Evolutionary conservation across 306 rosid species (phyloP).

Genomic region (Lupinus albus): DNA sequence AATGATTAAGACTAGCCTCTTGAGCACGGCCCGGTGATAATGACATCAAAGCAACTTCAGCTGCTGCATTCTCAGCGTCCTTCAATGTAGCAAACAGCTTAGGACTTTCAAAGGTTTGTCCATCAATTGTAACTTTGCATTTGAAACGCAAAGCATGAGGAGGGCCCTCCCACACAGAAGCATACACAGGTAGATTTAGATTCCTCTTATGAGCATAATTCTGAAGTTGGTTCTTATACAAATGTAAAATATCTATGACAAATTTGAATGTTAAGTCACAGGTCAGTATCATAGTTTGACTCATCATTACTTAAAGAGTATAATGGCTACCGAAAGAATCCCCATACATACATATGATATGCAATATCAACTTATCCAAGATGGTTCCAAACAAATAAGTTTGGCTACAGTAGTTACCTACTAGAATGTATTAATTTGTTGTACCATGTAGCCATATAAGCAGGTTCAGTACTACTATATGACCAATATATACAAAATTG

Average conservation of each 20-base stretch:
- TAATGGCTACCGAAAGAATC: too few species aligned
- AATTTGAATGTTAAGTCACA: too few species aligned
- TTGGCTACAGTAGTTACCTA: too few species aligned
- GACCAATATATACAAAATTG: background rate
- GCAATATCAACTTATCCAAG: background rate
- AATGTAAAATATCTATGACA: too few species aligned
- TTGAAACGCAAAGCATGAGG: slow-evolving; percentile 71
- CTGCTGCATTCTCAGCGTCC: slow-evolving; percentile 93
- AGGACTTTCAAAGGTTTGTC: slow-evolving; percentile 60
- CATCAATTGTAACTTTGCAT: slow-evolving; percentile 68
- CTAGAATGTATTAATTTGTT: background rate
- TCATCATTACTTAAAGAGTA: too few species aligned
- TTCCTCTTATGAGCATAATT: too few species aligned
- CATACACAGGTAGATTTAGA: slow-evolving; percentile 34
- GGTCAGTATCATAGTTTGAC: too few species aligned
- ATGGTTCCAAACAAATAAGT: too few species aligned
- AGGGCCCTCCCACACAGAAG: slow-evolving; percentile 80
- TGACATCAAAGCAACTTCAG: slow-evolving; percentile 69
- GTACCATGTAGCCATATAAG: background rate
- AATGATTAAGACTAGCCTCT: slow-evolving; percentile 61
- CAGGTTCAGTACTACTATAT: background rate
- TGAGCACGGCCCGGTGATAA: slow-evolving; percentile 51
- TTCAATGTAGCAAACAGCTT: slow-evolving; percentile 57
- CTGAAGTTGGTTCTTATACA: too few species aligned
- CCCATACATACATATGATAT: too few species aligned